Percentiles rank a stretch among this genome's conserved stretches.
Evolutionary conservation across 2,329 filamentous ascomycete genomes (phyloP).

Genomic region (Aspergillus ibericus): DNA sequence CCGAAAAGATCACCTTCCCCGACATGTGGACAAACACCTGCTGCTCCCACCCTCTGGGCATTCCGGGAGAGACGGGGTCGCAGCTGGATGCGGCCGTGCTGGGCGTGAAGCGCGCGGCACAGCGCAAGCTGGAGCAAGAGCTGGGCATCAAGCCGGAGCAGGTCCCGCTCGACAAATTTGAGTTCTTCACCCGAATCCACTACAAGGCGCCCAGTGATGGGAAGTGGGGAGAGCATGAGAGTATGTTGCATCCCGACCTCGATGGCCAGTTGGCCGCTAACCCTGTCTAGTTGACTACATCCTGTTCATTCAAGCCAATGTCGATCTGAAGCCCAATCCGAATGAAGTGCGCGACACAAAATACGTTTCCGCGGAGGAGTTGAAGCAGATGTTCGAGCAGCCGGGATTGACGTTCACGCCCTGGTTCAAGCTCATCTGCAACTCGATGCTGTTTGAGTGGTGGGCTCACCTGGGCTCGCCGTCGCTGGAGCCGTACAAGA

Average conservation of each 20-base stretch:
- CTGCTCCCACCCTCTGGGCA: constrained; percentile 93
- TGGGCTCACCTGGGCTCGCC: constrained; percentile 77
- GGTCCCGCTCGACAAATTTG: constrained; percentile 87
- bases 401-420: constrained; percentile 83
- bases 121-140: constrained; percentile 92
- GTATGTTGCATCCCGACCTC: constrained; percentile 55
- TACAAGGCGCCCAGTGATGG: constrained; percentile 97
- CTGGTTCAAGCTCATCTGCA: constrained; percentile 99
- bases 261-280: constrained; percentile 12
- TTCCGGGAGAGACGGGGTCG: constrained; percentile 85
- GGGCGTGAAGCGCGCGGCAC: constrained; percentile 87
- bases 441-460: constrained; percentile 97
- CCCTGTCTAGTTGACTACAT: constrained; percentile 82
- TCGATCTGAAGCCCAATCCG: constrained; percentile 71
- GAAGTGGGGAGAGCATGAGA: constrained; percentile 98
- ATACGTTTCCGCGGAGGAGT: constrained; percentile 78
- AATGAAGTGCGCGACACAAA: constrained; percentile 87
- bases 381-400: constrained; percentile 84
- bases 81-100: constrained; percentile 75
- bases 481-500: constrained; percentile 79
- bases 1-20: constrained; percentile 98
- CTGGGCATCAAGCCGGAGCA: constrained; percentile 86
- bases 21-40: constrained; percentile 99
- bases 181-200: constrained; percentile 94
- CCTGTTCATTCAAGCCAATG: constrained; percentile 92